Evolutionary conservation across 73 alveolate species (phyloP).

Genomic region (Effrenium voratum): DNA sequence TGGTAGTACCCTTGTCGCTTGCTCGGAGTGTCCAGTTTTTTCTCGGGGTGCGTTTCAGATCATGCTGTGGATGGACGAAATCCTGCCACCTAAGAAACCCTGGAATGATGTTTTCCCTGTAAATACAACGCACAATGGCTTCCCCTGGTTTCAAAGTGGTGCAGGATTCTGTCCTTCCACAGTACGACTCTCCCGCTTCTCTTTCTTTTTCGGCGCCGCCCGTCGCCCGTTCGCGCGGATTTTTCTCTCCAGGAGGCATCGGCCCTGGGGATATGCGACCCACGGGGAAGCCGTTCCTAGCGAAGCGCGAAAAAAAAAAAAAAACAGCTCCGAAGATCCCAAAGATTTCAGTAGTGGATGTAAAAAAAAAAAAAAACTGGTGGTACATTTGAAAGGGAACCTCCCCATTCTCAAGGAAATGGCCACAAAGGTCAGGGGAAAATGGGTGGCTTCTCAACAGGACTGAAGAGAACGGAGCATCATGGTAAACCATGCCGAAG

Average conservation of each 20-base stretch:
- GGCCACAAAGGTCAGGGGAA: no score
- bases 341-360: no score
- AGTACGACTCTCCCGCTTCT: no score
- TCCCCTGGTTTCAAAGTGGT: not conserved
- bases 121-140: not conserved
- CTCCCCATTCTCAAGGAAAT: no score
- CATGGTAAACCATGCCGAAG: no score
- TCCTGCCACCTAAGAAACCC: not conserved
- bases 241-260: slow-evolving; percentile 11
- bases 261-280: slow-evolving; percentile 90
- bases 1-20: no score
- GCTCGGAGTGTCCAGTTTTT: no score
- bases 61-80: not conserved
- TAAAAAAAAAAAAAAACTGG: no score
- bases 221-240: not conserved
- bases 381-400: not conserved
- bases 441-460: no score
- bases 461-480: no score
- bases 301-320: not conserved
- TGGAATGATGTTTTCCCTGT: not conserved
- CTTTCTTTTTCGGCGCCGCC: not conserved
- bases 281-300: slow-evolving; percentile 70
- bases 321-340: not conserved
- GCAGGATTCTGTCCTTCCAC: no score
- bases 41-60: no score